phyloP scores from a whole-genome alignment of 495 filamentous ascomycete genomes.

The Neurospora sp. region DNA sequence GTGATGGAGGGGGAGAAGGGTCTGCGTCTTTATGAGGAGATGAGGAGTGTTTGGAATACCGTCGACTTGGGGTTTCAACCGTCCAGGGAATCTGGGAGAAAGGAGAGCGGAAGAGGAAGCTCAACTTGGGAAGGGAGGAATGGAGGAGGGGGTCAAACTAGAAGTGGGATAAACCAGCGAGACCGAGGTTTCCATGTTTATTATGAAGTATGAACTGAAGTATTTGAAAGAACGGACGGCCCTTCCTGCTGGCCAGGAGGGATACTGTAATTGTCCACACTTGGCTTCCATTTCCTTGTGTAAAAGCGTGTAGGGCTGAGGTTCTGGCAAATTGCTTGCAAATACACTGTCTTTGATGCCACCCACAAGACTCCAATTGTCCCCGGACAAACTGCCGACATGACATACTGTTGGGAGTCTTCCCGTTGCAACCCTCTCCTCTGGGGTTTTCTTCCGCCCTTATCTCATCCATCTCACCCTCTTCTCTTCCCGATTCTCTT shows the following conservation, averaged over 20 bases:
- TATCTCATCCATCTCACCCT: not conserved
- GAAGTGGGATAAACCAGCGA: too few species aligned
- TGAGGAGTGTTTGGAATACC: not conserved
- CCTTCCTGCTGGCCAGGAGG: too few species aligned
- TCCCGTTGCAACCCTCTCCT: not conserved
- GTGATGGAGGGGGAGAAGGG: not conserved
- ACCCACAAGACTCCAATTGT: not conserved
- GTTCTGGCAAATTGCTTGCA: not conserved
- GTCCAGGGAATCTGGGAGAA: too few species aligned
- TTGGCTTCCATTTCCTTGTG: too few species aligned
- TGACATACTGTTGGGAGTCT: not conserved
- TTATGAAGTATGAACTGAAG: too few species aligned
- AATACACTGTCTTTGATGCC: not conserved
- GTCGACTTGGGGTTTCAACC: too few species aligned
- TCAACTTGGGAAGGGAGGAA: too few species aligned
- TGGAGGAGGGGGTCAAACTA: too few species aligned
- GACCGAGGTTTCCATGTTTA: too few species aligned
- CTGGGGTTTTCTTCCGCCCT: not conserved
- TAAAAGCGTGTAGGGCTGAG: not conserved
- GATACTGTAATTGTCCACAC: too few species aligned
- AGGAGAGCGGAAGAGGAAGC: too few species aligned
- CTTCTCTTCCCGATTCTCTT: not conserved
- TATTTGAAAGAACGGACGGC: too few species aligned
- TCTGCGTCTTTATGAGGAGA: not conserved
- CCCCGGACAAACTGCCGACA: not conserved